Evolutionary conservation across 1,139 yeast genomes (phyloP).

Genomic region (Ashbya aceris): DNA sequence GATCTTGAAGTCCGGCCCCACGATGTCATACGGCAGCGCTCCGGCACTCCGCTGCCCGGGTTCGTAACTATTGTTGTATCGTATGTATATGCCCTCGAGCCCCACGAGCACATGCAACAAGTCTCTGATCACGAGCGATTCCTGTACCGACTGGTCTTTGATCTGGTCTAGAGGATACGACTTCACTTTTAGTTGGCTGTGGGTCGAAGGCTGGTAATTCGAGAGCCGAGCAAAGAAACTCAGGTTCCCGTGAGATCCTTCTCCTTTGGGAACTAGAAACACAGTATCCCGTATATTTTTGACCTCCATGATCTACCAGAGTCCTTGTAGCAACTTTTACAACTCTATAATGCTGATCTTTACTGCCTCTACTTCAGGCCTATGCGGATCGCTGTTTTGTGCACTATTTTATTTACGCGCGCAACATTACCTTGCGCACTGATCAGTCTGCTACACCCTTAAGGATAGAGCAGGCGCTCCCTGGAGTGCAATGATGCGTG

Average conservation of each 20-base stretch:
- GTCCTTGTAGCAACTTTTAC: no score
- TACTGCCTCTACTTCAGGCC: no score
- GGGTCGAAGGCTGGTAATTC: conserved; percentile 30
- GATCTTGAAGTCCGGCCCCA: conserved; percentile 58
- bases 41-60: conserved; percentile 24
- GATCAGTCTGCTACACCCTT: no score
- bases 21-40: conserved; percentile 4
- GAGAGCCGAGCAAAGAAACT: conserved; percentile 18
- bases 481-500: no score
- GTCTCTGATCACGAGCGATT: conserved; percentile 64
- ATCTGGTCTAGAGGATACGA: conserved; percentile 40
- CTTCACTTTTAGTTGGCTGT: conserved; percentile 28
- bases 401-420: no score
- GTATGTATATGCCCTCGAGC: conserved; percentile 67
- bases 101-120: conserved; percentile 63
- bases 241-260: not conserved
- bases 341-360: no score
- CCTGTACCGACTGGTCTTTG: conserved; percentile 47
- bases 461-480: no score
- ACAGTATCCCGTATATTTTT: conserved; percentile 5
- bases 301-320: conserved; percentile 7
- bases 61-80: conserved; percentile 56
- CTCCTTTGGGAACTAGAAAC: conserved; percentile 1
- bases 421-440: no score
- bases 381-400: no score